These are phyloP conservation scores for Datisca glomerata DNA, from an alignment of 306 rosid genomes.

Conservation along the genomic window DNA sequence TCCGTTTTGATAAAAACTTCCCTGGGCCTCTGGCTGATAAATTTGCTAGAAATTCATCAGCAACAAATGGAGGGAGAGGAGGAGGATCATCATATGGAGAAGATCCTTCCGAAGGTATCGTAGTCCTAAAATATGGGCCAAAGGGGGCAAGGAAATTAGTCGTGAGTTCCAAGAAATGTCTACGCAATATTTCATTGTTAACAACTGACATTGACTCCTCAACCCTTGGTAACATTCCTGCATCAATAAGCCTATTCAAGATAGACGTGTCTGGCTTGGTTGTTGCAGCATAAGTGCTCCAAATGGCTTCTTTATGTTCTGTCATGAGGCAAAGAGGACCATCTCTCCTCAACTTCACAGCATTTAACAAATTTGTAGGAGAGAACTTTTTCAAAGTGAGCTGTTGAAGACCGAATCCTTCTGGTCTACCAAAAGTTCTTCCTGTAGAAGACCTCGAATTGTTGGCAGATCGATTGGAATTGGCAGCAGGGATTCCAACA, in stretches of 20 bases:
- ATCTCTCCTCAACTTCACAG: slow-evolving; percentile 74
- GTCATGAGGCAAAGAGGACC: slow-evolving; percentile 98
- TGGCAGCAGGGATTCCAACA: slow-evolving; percentile 76
- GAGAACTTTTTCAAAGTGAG: slow-evolving; percentile 65
- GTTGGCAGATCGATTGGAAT: slow-evolving; percentile 36
- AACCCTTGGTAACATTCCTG: slow-evolving; percentile 74
- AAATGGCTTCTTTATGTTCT: slow-evolving; percentile 89
- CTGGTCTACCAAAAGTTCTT: slow-evolving; percentile 35
- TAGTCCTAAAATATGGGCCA: slow-evolving; percentile 73
- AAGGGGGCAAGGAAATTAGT: slow-evolving; percentile 91
- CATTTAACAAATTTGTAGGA: slow-evolving; percentile 67
- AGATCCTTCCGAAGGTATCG: slow-evolving; percentile 62
- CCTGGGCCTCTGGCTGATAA: slow-evolving; percentile 80
- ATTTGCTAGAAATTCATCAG: slow-evolving; percentile 61
- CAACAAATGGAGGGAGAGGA: slow-evolving; percentile 45
- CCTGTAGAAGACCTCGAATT: slow-evolving; percentile 46
- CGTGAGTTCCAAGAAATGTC: slow-evolving; percentile 84
- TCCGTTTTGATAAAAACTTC: slow-evolving; percentile 77
- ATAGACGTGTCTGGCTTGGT: slow-evolving; percentile 88
- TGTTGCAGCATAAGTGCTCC: slow-evolving; percentile 75
- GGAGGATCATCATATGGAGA: slow-evolving; percentile 78
- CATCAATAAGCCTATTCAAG: slow-evolving; percentile 82
- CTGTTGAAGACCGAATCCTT: slow-evolving; percentile 68
- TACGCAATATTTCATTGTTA: slow-evolving; percentile 73
- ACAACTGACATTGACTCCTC: slow-evolving; percentile 91